Percentiles rank a stretch among this genome's conserved stretches.
phyloP scores from a whole-genome alignment of 495 filamentous ascomycete genomes.

The Annulohypoxylon moriforme region DNA sequence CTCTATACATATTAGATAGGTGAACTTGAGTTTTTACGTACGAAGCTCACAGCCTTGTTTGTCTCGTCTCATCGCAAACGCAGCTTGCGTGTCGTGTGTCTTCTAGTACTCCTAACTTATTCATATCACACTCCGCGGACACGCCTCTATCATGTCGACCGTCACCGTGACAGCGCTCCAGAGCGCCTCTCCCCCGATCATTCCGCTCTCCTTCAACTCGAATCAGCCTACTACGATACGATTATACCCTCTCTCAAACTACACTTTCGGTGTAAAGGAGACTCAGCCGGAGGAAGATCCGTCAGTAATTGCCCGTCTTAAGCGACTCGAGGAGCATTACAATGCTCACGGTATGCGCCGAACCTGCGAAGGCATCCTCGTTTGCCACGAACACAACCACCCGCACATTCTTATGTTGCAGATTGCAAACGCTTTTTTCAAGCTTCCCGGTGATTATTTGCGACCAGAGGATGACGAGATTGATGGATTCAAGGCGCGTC shows the following conservation, averaged over 20 bases:
- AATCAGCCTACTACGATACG: conserved; percentile 93
- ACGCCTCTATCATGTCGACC: conserved; percentile 72
- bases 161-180: conserved; percentile 75
- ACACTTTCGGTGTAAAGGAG: conserved; percentile 98
- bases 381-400: conserved; percentile 99
- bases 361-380: conserved; percentile 94
- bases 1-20: no score
- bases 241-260: conserved; percentile 95
- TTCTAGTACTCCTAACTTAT: not conserved
- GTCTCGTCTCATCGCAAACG: not conserved
- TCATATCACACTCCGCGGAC: not conserved
- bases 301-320: conserved; percentile 89
- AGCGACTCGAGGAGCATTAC: conserved; percentile 95
- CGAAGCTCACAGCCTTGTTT: not conserved
- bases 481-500: conserved; percentile 87
- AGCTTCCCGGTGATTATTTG: conserved; percentile 98
- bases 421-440: conserved; percentile 99
- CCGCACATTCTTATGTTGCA: conserved; percentile 98
- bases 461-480: conserved; percentile 89
- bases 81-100: not conserved
- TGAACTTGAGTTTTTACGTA: not conserved
- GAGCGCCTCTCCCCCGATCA: conserved; percentile 78
- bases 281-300: conserved; percentile 98
- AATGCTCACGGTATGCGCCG: conserved; percentile 91
- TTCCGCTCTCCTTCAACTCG: conserved; percentile 83